A percentile compares a stretch with the other conserved stretches of the same genome.
Conservation (phyloP, 129 eudicot species). For the Flaveria ramosissima region DNA sequence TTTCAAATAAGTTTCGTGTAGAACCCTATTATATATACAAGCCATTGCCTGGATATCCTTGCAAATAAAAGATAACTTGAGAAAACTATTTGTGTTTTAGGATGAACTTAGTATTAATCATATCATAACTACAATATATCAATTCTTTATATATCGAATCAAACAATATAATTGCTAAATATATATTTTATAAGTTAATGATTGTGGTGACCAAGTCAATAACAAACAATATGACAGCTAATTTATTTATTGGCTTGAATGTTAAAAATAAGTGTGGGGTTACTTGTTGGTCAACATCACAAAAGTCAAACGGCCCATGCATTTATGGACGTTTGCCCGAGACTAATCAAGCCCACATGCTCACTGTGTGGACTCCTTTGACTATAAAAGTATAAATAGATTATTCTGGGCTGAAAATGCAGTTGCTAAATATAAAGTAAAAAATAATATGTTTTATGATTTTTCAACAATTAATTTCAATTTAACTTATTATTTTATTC, state of each 20-base stretch:
- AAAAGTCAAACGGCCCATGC: neutral
- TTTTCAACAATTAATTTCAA: neutral
- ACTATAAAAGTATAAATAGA: neutral
- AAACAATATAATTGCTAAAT: neutral
- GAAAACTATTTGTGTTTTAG: neutral
- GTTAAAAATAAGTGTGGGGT: neutral
- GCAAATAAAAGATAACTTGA: no score
- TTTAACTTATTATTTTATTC: no score
- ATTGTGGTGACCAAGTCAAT: neutral
- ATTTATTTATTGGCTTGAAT: neutral
- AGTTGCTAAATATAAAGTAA: neutral
- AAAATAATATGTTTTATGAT: neutral
- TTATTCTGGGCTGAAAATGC: neutral
- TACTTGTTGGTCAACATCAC: neutral
- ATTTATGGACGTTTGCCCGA: neutral
- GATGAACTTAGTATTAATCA: neutral
- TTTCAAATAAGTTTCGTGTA: no score
- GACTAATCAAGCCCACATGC: constrained; percentile 4
- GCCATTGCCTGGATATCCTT: no score
- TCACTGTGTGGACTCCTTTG: constrained; percentile 17
- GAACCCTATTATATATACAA: no score
- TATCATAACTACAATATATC: neutral
- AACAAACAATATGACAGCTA: neutral
- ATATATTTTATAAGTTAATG: neutral
- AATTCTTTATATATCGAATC: neutral